phyloP scores from a whole-genome alignment of 352 stramenopile genomes.

The Phytophthora ohioensis region DNA sequence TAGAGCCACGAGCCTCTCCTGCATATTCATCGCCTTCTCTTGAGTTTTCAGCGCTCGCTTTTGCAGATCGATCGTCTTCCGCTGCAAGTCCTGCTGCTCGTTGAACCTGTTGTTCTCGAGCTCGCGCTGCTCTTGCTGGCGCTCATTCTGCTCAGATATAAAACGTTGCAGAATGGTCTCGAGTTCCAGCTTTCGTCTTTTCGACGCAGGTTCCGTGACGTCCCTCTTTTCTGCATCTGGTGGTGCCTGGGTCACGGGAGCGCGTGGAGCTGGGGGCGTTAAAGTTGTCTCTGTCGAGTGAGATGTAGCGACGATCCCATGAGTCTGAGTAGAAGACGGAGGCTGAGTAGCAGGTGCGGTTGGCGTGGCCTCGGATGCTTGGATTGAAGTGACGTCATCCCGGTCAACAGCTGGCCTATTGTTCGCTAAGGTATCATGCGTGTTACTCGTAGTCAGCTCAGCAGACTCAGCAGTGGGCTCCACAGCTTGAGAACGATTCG shows the following conservation, averaged over 20 bases:
- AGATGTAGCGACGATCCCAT: neutral
- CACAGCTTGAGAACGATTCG: neutral
- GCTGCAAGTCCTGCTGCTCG: slow-evolving; percentile 32
- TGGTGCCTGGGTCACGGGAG: neutral
- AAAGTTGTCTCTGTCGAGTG: neutral
- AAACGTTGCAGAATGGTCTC: slow-evolving; percentile 32
- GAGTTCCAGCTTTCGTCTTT: slow-evolving; percentile 26
- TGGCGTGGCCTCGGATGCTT: neutral
- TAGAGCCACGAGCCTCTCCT: slow-evolving; percentile 34
- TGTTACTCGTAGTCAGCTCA: neutral
- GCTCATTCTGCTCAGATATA: slow-evolving; percentile 24
- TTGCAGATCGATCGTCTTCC: slow-evolving; percentile 33
- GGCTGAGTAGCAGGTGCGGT: neutral
- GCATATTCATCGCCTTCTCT: slow-evolving; percentile 39
- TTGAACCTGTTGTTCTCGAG: slow-evolving; percentile 14
- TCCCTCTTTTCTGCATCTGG: neutral
- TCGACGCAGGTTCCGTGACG: slow-evolving; percentile 8
- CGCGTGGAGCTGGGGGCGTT: neutral
- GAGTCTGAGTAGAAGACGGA: neutral
- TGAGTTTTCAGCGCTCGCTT: slow-evolving; percentile 35
- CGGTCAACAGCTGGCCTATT: neutral
- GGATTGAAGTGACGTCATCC: neutral
- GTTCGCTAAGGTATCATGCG: neutral
- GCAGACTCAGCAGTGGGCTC: neutral
- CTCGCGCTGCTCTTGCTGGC: slow-evolving; percentile 19